Percentiles rank a stretch among this genome's conserved stretches.
Evolutionary conservation across 2,329 filamentous ascomycete species (phyloP).

Genomic region (Penicillium sp.): DNA sequence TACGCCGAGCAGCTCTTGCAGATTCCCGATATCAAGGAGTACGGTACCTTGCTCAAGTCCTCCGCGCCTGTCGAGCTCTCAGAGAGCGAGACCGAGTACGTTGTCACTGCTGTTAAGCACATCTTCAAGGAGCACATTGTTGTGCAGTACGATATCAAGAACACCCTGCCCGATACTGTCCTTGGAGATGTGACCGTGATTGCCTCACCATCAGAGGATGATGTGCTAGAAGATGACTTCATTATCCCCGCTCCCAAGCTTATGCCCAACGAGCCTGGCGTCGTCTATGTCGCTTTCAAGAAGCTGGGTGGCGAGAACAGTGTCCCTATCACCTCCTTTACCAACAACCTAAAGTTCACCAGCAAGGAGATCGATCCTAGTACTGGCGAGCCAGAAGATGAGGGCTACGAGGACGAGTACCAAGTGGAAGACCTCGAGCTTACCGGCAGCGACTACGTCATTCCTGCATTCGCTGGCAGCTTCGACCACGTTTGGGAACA

Average conservation of each 20-base stretch:
- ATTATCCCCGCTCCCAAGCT: slow-evolving; percentile 87
- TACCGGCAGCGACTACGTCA: slow-evolving; percentile 86
- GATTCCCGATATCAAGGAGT: slow-evolving; percentile 88
- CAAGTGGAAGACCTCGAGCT: slow-evolving; percentile 93
- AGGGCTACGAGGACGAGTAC: slow-evolving; percentile 96
- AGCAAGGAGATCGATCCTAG: slow-evolving; percentile 97
- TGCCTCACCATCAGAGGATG: slow-evolving; percentile 76
- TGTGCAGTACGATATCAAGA: slow-evolving; percentile 95
- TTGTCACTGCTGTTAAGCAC: slow-evolving; percentile 91
- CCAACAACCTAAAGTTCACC: slow-evolving; percentile 93
- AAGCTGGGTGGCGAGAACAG: slow-evolving; percentile 73
- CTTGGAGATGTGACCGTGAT: slow-evolving; percentile 86
- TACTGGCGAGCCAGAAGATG: slow-evolving; percentile 87
- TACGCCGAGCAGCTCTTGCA: slow-evolving; percentile 83
- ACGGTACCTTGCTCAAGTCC: slow-evolving; percentile 89
- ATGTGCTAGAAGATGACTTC: slow-evolving; percentile 77
- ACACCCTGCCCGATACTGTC: slow-evolving; percentile 87
- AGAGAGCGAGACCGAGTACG: slow-evolving; percentile 96
- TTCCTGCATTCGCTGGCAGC: slow-evolving; percentile 90
- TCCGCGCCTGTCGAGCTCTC: slow-evolving; percentile 84
- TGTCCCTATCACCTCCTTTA: slow-evolving; percentile 80
- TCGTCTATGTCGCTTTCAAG: slow-evolving; percentile 93
- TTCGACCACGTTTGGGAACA: slow-evolving; percentile 97
- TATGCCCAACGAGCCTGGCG: slow-evolving; percentile 80
- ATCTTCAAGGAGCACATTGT: slow-evolving; percentile 97